Evolutionary conservation across 2,329 filamentous ascomycete species (phyloP), one percentile per base, ranked within the genome.

Genomic region (Pyrenochaeta sp.): DNA sequence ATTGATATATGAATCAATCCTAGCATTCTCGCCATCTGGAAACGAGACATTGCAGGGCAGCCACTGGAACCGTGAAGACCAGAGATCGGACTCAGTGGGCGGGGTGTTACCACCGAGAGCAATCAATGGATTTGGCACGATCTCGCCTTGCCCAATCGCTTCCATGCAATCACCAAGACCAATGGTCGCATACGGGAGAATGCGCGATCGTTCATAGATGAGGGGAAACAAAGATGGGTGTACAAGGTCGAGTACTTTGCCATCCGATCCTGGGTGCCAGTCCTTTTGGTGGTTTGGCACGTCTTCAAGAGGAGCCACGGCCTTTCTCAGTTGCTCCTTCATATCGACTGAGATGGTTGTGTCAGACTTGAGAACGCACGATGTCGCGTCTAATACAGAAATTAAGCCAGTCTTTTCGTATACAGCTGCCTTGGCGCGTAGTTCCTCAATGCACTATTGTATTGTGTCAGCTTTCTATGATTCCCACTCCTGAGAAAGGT

Each of bases 221-320:
- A 90, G 71, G 0, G 87, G 86, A 59, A 81, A 90, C 3, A 90
- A 75, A 0, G 85, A 89, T 1, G 87, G 86, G 60, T 90, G 82
- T 2, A 90, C 79, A 1, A 90, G 72, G 63, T 90, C 44, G 7
- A 33, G 62, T 32, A 55, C 83, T 48, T 79, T 81, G 0, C 74
- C 71, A 29, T 85, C 75, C 0, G 82, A 85, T 2, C 80, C 76
- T 0, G 87, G 87, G 67, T 89, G 84, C 80, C 82, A 89, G 67
- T 88, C 87, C 56, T 82, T 81, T 29, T 77, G 49, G 0, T 75
- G 49, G 2, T 81, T 78, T 0, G 81, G 79, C 0, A 82, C 76
- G 20, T 82, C 71, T 49, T 87, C 82, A 1, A 90, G 74, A 0
- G 64, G 63, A 2, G 67, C 67, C n/a, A 82, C 78, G 1, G 77